These are phyloP conservation scores for Choricystis sp. DNA, from an alignment of 139 green algal genomes.

Conservation along the genomic window DNA sequence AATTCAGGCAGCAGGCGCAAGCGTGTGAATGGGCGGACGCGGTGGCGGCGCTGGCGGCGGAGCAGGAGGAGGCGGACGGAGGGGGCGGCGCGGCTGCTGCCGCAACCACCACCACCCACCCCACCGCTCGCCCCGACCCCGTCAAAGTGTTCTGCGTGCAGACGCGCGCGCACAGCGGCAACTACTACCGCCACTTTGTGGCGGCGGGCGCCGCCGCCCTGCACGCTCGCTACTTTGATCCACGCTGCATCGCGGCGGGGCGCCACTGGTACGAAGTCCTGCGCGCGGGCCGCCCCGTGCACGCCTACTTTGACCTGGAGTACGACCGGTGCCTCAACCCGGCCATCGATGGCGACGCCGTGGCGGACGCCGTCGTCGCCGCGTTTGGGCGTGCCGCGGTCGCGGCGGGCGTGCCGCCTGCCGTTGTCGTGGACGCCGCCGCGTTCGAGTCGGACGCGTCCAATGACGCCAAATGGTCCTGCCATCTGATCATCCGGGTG, in stretches of 20 bases:
- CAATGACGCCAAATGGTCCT: slow-evolving; percentile 52
- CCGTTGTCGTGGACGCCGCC: not conserved
- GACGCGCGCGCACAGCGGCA: not conserved
- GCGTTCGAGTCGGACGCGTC: slow-evolving; percentile 57
- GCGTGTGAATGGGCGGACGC: not conserved
- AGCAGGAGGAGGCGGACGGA: not conserved
- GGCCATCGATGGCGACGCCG: slow-evolving; percentile 25
- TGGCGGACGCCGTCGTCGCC: slow-evolving; percentile 41
- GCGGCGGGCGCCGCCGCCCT: not conserved
- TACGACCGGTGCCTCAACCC: slow-evolving; percentile 34
- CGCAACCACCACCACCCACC: not conserved
- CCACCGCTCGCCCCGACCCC: not conserved
- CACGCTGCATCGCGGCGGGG: not conserved
- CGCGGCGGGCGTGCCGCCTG: too few species aligned
- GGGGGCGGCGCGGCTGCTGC: too few species aligned
- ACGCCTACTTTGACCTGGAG: slow-evolving; percentile 85
- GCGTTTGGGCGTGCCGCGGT: too few species aligned
- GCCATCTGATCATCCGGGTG: slow-evolving; percentile 54
- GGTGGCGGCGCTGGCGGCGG: not conserved
- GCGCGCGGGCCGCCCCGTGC: slow-evolving; percentile 41
- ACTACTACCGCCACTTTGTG: not conserved
- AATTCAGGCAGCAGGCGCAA: not conserved
- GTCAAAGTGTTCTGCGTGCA: not conserved
- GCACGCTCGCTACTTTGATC: not conserved
- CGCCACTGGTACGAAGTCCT: slow-evolving; percentile 11